Evolutionary conservation across 306 rosid species (phyloP).

Genomic region (Vicia sativa): DNA sequence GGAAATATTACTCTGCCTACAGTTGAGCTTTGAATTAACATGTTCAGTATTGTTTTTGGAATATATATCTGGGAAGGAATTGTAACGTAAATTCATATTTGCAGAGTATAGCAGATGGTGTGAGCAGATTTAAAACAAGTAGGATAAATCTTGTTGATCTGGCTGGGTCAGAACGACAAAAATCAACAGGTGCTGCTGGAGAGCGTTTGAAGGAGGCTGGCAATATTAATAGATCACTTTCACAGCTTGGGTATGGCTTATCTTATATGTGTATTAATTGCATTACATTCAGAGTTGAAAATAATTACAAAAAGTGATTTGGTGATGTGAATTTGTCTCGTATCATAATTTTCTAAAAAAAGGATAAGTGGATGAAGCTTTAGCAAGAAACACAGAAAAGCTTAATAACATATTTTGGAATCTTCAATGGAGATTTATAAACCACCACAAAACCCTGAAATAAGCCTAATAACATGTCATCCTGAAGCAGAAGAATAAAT

Average conservation of each 20-base stretch:
- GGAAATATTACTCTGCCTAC: constrained; percentile 28
- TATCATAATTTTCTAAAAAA: constrained; percentile 18
- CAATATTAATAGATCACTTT: constrained; percentile 94
- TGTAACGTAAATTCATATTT: constrained; percentile 46
- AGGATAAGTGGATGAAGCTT: constrained; percentile 5
- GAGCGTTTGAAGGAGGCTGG: constrained; percentile 99
- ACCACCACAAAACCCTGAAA: neutral
- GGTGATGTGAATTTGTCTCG: neutral
- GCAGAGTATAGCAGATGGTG: constrained; percentile 77
- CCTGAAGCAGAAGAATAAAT: constrained; percentile 22
- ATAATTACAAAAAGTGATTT: constrained; percentile 12
- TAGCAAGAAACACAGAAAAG: neutral
- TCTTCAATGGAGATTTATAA: constrained; percentile 21
- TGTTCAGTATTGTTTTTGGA: constrained; percentile 30
- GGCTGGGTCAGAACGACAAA: constrained; percentile 98
- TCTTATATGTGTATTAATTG: neutral
- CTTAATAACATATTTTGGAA: neutral
- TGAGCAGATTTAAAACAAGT: constrained; percentile 90
- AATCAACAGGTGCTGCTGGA: constrained; percentile 92
- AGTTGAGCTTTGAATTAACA: constrained; percentile 15
- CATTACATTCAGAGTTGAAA: constrained; percentile 14
- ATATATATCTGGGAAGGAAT: constrained; percentile 25
- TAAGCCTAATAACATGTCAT: constrained; percentile 9
- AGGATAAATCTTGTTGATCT: constrained; percentile 97
- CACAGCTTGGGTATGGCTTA: constrained; percentile 93